A percentile compares a stretch with the other conserved stretches of the same genome.
phyloP scores from a whole-genome alignment of 208 protist genomes.

The Entamoeba invadens region DNA sequence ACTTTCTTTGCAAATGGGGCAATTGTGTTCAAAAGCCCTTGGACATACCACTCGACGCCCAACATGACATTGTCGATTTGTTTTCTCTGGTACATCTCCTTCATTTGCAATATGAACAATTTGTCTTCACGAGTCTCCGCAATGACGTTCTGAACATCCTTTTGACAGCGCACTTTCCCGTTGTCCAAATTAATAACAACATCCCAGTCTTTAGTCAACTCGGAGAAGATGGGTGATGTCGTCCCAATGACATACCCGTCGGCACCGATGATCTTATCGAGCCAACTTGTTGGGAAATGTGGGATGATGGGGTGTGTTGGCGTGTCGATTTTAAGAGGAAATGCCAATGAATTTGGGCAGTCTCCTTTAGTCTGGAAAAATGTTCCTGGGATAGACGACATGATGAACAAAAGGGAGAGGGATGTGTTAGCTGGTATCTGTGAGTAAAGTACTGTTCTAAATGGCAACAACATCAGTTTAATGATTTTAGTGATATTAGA shows the following conservation, averaged over 20 bases:
- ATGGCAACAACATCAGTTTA: not conserved
- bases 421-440: not conserved
- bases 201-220: not conserved
- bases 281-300: not conserved
- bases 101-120: not conserved
- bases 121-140: not conserved
- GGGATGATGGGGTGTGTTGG: not conserved
- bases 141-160: not conserved
- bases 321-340: not conserved
- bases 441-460: not conserved
- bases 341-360: not conserved
- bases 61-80: not conserved
- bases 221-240: not conserved
- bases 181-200: not conserved
- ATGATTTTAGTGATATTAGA: not conserved
- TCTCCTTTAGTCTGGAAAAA: not conserved
- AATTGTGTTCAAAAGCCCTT: not conserved
- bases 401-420: not conserved
- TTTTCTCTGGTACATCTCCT: not conserved
- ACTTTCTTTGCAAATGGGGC: not conserved
- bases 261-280: not conserved
- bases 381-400: not conserved
- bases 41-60: not conserved
- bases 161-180: not conserved
- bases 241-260: not conserved